A percentile compares a stretch with the other conserved stretches of the same genome.
Evolutionary conservation across 176 grass and related monocot genomes (phyloP).

Genomic region (Bonia amplexicaulis): DNA sequence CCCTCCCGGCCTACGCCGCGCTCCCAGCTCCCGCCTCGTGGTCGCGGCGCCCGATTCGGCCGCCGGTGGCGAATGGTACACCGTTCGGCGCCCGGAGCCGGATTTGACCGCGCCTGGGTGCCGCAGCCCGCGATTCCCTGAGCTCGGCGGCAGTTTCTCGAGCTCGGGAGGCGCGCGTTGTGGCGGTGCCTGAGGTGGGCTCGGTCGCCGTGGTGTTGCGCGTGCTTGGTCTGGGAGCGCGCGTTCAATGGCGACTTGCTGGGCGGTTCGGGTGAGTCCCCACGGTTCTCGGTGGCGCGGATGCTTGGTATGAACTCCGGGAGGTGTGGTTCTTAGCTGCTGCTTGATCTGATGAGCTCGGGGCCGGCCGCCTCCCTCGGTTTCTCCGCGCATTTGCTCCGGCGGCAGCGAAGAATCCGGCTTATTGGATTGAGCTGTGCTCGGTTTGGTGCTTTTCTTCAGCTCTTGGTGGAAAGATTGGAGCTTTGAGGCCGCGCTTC

Average conservation of each 20-base stretch:
- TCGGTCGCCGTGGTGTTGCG: background rate
- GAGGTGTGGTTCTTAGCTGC: background rate
- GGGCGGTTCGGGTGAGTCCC: background rate
- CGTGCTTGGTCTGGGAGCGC: background rate
- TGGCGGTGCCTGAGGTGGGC: background rate
- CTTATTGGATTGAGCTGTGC: background rate
- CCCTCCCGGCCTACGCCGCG: background rate
- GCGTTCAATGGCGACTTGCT: constrained; percentile 7
- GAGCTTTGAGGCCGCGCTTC: constrained; percentile 1
- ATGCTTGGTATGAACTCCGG: background rate
- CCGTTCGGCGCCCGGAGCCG: background rate
- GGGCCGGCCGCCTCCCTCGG: constrained; percentile 13
- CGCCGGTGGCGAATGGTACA: constrained; percentile 17
- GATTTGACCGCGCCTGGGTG: background rate
- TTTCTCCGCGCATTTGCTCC: constrained; percentile 36
- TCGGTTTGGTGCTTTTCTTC: background rate
- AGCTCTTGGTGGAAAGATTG: background rate
- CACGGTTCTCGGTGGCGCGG: background rate
- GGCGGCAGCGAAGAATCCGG: background rate
- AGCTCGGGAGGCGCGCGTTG: background rate
- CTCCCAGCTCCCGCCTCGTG: background rate
- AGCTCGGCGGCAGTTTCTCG: background rate
- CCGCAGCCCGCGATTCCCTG: constrained; percentile 1
- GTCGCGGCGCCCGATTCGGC: constrained; percentile 13
- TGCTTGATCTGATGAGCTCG: constrained; percentile 30